Percentiles rank a stretch among this genome's conserved stretches.
Evolutionary conservation across 2,329 filamentous ascomycete genomes (phyloP).

Genomic region (Escovopsis sp.): DNA sequence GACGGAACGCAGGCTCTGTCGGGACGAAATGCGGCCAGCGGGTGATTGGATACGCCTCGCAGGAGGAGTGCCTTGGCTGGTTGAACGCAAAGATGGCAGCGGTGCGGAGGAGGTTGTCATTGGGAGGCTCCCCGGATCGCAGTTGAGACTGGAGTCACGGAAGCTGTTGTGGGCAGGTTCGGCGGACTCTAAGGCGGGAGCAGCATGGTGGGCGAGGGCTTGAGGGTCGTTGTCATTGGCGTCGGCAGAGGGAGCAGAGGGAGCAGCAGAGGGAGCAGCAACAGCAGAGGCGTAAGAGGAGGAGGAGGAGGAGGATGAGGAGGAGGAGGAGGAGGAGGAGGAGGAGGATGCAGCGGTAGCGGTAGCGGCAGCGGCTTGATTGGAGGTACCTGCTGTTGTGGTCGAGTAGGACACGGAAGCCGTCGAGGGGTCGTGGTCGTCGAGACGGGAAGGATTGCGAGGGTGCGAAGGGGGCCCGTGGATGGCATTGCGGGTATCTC

Average conservation of each 20-base stretch:
- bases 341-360: neutral
- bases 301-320: neutral
- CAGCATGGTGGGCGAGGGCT: slow-evolving; percentile 18
- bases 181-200: slow-evolving; percentile 34
- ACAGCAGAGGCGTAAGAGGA: slow-evolving; percentile 2
- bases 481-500: slow-evolving; percentile 11
- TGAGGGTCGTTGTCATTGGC: slow-evolving; percentile 7
- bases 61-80: slow-evolving; percentile 33
- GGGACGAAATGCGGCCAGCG: slow-evolving; percentile 25
- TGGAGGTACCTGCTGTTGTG: neutral
- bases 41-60: slow-evolving; percentile 31
- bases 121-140: slow-evolving; percentile 19
- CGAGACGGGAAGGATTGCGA: slow-evolving; percentile 13
- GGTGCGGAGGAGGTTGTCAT: slow-evolving; percentile 24
- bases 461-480: slow-evolving; percentile 17
- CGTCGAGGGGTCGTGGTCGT: slow-evolving; percentile 9
- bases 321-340: neutral
- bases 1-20: slow-evolving; percentile 34
- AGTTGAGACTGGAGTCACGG: slow-evolving; percentile 22
- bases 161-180: slow-evolving; percentile 42
- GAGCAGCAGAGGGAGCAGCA: neutral
- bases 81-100: slow-evolving; percentile 31
- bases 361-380: slow-evolving; percentile 1
- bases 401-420: slow-evolving; percentile 3
- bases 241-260: neutral